phyloP scores from a whole-genome alignment of 441 rosid genomes.

The Manihot esculenta region DNA sequence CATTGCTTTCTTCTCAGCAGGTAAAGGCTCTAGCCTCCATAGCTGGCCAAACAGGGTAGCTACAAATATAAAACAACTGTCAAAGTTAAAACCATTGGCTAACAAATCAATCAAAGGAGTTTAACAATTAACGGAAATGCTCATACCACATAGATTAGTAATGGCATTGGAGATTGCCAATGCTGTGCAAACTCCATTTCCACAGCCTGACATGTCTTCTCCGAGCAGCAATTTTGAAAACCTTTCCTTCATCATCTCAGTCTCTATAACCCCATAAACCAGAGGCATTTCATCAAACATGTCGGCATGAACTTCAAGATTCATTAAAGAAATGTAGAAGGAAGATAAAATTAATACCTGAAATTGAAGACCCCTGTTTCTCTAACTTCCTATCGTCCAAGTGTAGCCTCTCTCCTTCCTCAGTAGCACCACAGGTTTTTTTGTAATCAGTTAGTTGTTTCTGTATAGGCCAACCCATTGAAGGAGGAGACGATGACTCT shows the following conservation, averaged over 20 bases:
- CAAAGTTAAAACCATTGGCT: constrained; percentile 14
- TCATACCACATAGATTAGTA: constrained; percentile 93
- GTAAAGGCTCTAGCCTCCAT: constrained; percentile 89
- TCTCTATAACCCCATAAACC: constrained; percentile 44
- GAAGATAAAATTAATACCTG: constrained; percentile 48
- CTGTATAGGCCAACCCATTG: constrained; percentile 52
- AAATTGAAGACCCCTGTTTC: constrained; percentile 47
- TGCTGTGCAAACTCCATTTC: constrained; percentile 93
- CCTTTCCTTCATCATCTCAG: constrained; percentile 97
- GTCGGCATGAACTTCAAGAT: constrained; percentile 13
- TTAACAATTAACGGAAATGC: neutral
- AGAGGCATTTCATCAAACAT: constrained; percentile 14
- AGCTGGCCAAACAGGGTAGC: constrained; percentile 94
- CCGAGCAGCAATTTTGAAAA: constrained; percentile 91
- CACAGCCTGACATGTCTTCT: constrained; percentile 98
- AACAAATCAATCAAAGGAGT: constrained; percentile 15
- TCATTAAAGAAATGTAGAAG: neutral
- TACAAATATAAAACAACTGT: constrained; percentile 29
- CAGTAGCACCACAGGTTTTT: constrained; percentile 28
- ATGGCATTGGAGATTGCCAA: constrained; percentile 94
- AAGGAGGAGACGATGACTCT: constrained; percentile 55
- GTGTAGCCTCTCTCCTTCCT: constrained; percentile 40
- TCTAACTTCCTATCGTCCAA: constrained; percentile 37
- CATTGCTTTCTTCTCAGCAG: constrained; percentile 83
- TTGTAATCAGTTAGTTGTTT: constrained; percentile 42